Conservation (phyloP, 305 asterid genomes). For the Fraxinus floribunda region DNA sequence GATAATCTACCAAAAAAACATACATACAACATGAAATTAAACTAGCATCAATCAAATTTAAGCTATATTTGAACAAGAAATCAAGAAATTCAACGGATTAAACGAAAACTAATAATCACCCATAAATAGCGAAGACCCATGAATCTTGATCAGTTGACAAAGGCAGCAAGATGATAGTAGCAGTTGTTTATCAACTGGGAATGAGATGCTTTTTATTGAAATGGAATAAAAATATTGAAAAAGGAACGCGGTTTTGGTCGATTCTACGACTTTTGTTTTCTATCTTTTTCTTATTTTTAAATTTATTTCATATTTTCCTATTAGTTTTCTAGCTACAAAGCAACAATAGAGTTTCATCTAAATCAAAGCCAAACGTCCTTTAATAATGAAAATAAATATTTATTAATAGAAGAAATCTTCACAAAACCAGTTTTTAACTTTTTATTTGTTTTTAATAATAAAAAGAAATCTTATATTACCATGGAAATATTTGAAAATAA, state of each 20-base stretch:
- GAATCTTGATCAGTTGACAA: not conserved
- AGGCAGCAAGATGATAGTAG: not conserved
- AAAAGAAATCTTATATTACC: not conserved
- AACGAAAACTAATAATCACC: conserved; percentile 21
- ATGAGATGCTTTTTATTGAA: conserved; percentile 4
- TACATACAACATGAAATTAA: not conserved
- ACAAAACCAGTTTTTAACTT: not conserved
- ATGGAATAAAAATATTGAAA: not conserved
- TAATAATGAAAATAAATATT: not conserved
- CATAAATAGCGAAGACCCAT: conserved; percentile 13
- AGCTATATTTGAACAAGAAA: not conserved
- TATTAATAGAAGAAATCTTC: not conserved
- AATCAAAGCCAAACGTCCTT: not conserved
- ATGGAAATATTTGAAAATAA: not conserved
- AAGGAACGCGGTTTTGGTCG: conserved; percentile 29
- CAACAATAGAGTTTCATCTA: not conserved
- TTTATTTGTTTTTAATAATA: too few relatives aligned
- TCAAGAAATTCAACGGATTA: not conserved
- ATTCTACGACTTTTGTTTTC: not conserved
- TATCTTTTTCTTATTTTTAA: not conserved
- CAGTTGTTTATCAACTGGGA: not conserved
- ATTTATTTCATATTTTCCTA: not conserved
- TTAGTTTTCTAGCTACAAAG: not conserved
- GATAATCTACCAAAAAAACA: not conserved
- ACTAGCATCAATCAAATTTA: not conserved